phyloP scores from a whole-genome alignment of 495 filamentous ascomycete genomes.

The Bryoglossum gracile region DNA sequence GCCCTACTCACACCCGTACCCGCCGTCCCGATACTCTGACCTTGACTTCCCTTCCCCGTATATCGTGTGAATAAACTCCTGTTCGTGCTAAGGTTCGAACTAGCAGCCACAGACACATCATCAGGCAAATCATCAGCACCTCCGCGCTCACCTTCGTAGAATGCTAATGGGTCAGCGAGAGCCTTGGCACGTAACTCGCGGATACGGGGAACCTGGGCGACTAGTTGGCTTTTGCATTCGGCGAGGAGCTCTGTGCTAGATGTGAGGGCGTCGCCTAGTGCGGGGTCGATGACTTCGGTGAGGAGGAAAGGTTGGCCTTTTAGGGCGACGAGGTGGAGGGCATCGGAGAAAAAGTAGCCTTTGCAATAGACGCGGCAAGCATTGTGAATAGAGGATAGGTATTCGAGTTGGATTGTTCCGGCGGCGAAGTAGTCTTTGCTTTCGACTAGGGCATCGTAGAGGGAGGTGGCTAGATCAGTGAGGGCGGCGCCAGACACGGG shows the following conservation, averaged over 20 bases:
- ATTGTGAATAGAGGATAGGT: constrained; percentile 60
- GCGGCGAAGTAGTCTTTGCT: constrained; percentile 74
- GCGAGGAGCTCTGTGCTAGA: constrained; percentile 80
- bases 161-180: constrained; percentile 68
- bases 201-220: constrained; percentile 77
- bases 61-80: constrained; percentile 88
- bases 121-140: constrained; percentile 69
- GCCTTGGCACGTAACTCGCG: constrained; percentile 74
- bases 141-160: constrained; percentile 62
- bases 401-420: constrained; percentile 71
- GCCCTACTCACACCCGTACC: constrained; percentile 57
- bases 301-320: constrained; percentile 40
- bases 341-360: constrained; percentile 77
- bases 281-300: constrained; percentile 61
- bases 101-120: constrained; percentile 84
- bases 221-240: constrained; percentile 80
- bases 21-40: constrained; percentile 54
- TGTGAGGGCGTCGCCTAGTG: constrained; percentile 69
- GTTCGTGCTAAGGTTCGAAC: constrained; percentile 66
- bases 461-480: constrained; percentile 51
- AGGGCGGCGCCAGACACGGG: constrained; percentile 47
- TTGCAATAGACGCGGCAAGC: constrained; percentile 71
- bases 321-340: constrained; percentile 56
- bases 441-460: constrained; percentile 69
- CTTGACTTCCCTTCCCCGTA: constrained; percentile 49